A percentile compares a stretch with the other conserved stretches of the same genome.
Conservation (phyloP, 2,329 filamentous ascomycete species). For the Pyrenochaeta sp. region DNA sequence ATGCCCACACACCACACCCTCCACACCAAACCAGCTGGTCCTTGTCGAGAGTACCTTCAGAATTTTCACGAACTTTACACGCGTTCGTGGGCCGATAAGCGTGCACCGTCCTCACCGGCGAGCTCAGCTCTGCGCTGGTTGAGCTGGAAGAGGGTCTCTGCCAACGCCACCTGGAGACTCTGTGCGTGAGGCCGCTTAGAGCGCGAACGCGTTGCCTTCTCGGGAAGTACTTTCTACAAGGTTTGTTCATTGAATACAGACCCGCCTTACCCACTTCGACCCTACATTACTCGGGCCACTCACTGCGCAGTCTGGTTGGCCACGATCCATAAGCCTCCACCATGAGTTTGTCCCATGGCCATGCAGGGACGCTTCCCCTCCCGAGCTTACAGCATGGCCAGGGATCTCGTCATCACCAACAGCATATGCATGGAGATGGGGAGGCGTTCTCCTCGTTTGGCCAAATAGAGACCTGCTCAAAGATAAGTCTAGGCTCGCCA, state of each 20-base stretch:
- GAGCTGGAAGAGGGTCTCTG: conserved; percentile 16
- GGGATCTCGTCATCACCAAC: conserved; percentile 12
- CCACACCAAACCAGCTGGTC: too few species aligned
- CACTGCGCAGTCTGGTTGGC: conserved; percentile 2
- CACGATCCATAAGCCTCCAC: neutral
- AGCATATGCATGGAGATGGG: conserved; percentile 23
- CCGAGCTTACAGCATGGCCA: conserved; percentile 5
- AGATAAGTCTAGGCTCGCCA: conserved; percentile 37
- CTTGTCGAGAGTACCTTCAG: conserved; percentile 28
- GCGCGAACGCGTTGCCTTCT: conserved; percentile 25
- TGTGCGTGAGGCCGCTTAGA: conserved; percentile 29
- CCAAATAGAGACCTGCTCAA: conserved; percentile 29
- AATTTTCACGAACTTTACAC: conserved; percentile 22
- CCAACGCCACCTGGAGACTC: conserved; percentile 22
- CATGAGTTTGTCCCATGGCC: conserved; percentile 3
- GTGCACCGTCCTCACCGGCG: conserved; percentile 16
- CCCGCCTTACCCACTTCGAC: conserved; percentile 24
- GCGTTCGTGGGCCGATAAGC: conserved; percentile 6
- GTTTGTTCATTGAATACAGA: conserved; percentile 28
- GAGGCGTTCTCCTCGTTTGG: conserved; percentile 15
- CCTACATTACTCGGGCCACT: conserved; percentile 8
- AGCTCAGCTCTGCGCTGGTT: conserved; percentile 19
- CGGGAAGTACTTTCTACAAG: conserved; percentile 18
- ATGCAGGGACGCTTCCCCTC: conserved; percentile 19
- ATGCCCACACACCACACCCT: conserved; percentile 28